Base-by-base conservation (phyloP, 192 early-diverging fungal genomes). In the Coemansia sp. region DNA sequence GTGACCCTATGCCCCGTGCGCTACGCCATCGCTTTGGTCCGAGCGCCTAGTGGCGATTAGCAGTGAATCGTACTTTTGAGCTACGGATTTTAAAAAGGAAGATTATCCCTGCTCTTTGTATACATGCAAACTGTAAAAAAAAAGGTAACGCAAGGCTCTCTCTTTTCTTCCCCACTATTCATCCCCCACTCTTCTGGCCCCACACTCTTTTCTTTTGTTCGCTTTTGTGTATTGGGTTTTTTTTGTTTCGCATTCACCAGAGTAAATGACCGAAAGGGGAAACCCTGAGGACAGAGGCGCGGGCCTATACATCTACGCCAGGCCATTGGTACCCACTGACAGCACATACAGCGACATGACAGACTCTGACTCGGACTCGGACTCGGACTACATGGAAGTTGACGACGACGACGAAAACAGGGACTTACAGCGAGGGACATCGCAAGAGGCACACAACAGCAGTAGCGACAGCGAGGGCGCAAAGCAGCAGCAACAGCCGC, bases 401-500 rank as follows among this genome's bases (percentile, higher is more conserved):
- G 31, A 46, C 43, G 5, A 46, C 43, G 20, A n/a, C 20, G 16
- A n/a, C 3, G 59, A 11, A 37, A 38, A 13, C 5, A 18, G 26
- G 33, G 33, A 31, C 5, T 2, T 28, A 9, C 34, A 56, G 31
- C 53, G 53, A 16, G 53, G 53, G 33, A 33, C 24, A 16, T 56
- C 53, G n/a, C 53, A 31, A 34, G 53, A 16, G 6, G 16, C 16
- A 9, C 31, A 24, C 28, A 45, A 65, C 14, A n/a, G 20, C 26
- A 20, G 40, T 59, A 62, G 48, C 50, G 33, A 55, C 37, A 50
- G 40, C 23, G 31, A 46, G 5, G 61, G 24, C 5, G 13, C 16
- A 5, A 53, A 39, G 31, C 38, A 43, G n/a, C 48, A 38, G 21
- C 60, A 33, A 3, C 56, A 59, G 28, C 13, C 48, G 31, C 78